These are phyloP conservation scores for Raffaelea albimanens DNA, from an alignment of 2,329 filamentous ascomycete genomes.

Conservation along the genomic window DNA sequence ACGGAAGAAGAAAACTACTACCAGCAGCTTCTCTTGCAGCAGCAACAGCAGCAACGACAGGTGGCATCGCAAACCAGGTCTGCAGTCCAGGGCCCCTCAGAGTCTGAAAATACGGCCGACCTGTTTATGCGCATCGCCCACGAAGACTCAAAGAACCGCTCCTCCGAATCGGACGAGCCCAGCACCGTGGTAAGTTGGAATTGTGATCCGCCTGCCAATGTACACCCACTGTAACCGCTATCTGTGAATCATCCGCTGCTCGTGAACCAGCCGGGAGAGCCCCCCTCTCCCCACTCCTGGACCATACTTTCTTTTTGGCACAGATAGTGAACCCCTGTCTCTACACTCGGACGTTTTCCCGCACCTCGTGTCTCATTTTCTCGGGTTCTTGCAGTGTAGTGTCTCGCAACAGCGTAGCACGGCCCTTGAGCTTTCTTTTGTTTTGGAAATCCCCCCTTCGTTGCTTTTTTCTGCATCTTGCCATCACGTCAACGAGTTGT, in stretches of 20 bases:
- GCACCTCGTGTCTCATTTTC: neutral
- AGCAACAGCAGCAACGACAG: neutral
- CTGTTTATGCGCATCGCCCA: conserved; percentile 50
- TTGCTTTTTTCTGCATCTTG: neutral
- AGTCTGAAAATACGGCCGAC: conserved; percentile 46
- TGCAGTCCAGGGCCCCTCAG: conserved; percentile 16
- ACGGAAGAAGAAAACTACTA: conserved; percentile 26
- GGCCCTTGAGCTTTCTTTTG: neutral
- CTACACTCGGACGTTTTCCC: no score
- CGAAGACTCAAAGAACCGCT: conserved; percentile 36
- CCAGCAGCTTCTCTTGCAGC: conserved; percentile 6
- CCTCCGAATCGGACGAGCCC: conserved; percentile 25
- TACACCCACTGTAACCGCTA: no score
- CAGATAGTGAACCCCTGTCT: no score
- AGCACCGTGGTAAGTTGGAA: conserved; percentile 36
- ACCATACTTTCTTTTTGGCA: no score
- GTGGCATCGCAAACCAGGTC: neutral
- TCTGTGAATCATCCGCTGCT: no score
- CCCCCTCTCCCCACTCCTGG: no score
- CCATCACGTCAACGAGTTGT: no score
- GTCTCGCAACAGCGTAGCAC: conserved; percentile 8
- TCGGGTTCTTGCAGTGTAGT: neutral
- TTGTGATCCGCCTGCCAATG: no score
- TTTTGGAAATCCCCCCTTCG: neutral
- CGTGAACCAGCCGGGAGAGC: no score